Evolutionary conservation across 2,329 filamentous ascomycete genomes (phyloP).

Genomic region (Ophiostoma sp.): DNA sequence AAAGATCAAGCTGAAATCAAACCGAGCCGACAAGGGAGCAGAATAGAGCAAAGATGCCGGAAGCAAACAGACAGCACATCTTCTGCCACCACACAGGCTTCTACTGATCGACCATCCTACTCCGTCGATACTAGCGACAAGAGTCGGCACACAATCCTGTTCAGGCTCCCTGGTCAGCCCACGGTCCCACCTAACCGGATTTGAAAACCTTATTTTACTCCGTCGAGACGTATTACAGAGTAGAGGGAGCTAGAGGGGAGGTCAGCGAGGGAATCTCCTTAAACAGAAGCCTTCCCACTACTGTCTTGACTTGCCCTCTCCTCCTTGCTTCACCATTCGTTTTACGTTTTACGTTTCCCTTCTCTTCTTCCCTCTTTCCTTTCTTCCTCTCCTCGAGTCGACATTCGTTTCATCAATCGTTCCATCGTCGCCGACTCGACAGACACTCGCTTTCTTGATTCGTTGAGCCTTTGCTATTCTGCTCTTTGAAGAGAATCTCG

Average conservation of each 20-base stretch:
- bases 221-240: not conserved
- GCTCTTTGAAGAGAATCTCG: not conserved
- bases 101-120: not conserved
- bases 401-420: not conserved
- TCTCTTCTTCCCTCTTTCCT: not conserved
- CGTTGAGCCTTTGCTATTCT: not conserved
- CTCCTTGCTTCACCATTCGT: not conserved
- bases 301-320: not conserved
- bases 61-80: not conserved
- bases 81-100: not conserved
- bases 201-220: constrained; percentile 11
- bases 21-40: not conserved
- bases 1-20: too few relatives aligned
- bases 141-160: constrained; percentile 1
- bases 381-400: not conserved
- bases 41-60: not conserved
- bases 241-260: not conserved
- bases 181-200: constrained; percentile 8
- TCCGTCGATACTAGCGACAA: not conserved
- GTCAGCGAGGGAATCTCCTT: not conserved
- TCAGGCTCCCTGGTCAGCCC: constrained; percentile 8
- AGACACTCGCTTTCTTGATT: constrained; percentile 9
- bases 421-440: constrained; percentile 2
- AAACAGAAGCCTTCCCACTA: not conserved
- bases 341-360: not conserved